phyloP scores from a whole-genome alignment of 345 rosid species.

The Arabis alpina region DNA sequence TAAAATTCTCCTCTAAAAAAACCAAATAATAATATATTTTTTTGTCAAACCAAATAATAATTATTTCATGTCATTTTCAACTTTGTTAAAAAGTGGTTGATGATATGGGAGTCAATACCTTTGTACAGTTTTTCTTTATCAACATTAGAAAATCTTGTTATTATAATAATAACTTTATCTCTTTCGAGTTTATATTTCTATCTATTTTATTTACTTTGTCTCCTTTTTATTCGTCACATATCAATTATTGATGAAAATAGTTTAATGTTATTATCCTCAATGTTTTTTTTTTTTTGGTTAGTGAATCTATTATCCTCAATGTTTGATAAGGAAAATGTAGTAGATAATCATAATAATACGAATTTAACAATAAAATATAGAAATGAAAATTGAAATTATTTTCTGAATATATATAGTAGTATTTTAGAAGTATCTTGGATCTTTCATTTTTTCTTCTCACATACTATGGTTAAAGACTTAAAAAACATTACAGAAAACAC shows the following conservation, averaged over 20 bases:
- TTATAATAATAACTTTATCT: background rate
- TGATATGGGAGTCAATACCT: background rate
- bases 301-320: background rate
- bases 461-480: background rate
- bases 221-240: no score
- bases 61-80: background rate
- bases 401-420: no score
- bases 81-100: slow-evolving; percentile 10
- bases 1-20: background rate
- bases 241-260: no score
- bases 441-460: slow-evolving; percentile 18
- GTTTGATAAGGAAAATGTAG: background rate
- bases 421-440: slow-evolving; percentile 22
- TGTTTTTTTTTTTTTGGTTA: no score
- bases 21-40: no score
- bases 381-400: background rate
- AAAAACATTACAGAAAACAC: background rate
- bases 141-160: background rate
- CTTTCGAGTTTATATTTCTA: background rate
- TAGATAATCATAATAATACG: no score
- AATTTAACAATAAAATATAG: no score
- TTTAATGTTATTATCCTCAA: background rate
- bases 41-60: background rate
- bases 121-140: background rate
- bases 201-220: no score